Conservation (phyloP, 495 filamentous ascomycete species). For the Tuber melanosporum region DNA sequence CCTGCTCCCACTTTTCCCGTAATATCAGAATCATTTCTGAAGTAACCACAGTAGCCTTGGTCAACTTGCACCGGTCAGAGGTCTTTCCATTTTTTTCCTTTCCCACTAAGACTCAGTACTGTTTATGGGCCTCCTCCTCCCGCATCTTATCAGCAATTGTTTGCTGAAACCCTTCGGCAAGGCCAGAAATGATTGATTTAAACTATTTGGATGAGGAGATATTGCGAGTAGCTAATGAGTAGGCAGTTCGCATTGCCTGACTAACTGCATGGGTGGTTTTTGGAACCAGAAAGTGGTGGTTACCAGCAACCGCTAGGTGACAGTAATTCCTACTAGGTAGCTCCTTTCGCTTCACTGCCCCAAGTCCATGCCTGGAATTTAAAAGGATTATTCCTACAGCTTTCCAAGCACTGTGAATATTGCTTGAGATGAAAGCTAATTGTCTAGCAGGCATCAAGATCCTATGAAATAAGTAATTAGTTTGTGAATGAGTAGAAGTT, state of each 20-base stretch:
- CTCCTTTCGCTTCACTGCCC: background rate
- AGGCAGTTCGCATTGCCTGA: background rate
- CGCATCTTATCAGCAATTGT: background rate
- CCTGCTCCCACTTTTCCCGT: no score
- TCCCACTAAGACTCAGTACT: background rate
- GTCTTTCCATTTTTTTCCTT: background rate
- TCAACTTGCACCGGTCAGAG: no score
- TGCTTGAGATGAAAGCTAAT: background rate
- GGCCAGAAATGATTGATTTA: background rate
- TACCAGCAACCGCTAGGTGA: no score
- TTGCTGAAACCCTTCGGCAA: background rate
- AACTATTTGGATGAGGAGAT: background rate
- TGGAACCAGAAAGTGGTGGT: background rate
- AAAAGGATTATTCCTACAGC: background rate
- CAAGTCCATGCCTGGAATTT: background rate
- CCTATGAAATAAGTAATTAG: no score
- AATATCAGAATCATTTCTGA: no score
- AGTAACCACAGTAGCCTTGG: no score
- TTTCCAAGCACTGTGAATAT: background rate
- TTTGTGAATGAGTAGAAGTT: no score
- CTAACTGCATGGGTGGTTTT: background rate
- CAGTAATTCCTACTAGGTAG: no score
- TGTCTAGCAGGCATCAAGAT: background rate
- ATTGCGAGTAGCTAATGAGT: background rate
- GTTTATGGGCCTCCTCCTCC: background rate